Base-by-base conservation (phyloP, 352 stramenopile genomes). In the Pythium phragmitis region DNA sequence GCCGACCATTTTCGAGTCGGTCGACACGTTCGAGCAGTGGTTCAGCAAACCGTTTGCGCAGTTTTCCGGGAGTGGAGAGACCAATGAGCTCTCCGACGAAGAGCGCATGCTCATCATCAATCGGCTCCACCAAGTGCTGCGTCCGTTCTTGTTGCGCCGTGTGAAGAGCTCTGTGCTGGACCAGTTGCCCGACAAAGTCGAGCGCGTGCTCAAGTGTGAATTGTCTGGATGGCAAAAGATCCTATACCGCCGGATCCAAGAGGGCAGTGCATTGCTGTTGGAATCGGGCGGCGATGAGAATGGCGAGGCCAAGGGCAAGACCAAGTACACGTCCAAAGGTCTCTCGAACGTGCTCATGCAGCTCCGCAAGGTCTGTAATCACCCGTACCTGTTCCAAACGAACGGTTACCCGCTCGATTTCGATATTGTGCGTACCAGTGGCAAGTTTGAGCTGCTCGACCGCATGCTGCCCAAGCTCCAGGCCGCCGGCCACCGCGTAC, bases 381-480 rank as follows among this genome's bases (percentile, higher is more conserved):
- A 96, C 64, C 88, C 88, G 37, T 96, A 94, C 59, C 72, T 96
- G 45, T 94, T 96, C 63, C 83, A 93, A 59, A 72, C 75, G 16
- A 91, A 96, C 51, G 85, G 82, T 1, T 94, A 94, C 56, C 85
- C 86, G 30, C 86, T 95, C 42, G 85, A 94, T 63, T 93, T 94
- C 36, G 84, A 92, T 51, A 91, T 96, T 52, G 75, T 96, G 36
- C 86, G 87, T 6, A 92, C 80, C 4, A 88, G 80, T 0, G 88
- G 88, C 37, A 99, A 99, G 74, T 98, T 99, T 57, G 91, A 97
- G 39, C 75, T 99, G 13, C 77, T 99, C 45, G 96, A 99, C 70
- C 89, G 96, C n/a, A 98, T 99, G 93, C 75, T 99, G 14, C 82
- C 92, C 7, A 97, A 97, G 61, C 80, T 99, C 2, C 93, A 98